Conservation (phyloP, 2,329 filamentous ascomycete genomes). For the Sporothrix brasiliensis region DNA sequence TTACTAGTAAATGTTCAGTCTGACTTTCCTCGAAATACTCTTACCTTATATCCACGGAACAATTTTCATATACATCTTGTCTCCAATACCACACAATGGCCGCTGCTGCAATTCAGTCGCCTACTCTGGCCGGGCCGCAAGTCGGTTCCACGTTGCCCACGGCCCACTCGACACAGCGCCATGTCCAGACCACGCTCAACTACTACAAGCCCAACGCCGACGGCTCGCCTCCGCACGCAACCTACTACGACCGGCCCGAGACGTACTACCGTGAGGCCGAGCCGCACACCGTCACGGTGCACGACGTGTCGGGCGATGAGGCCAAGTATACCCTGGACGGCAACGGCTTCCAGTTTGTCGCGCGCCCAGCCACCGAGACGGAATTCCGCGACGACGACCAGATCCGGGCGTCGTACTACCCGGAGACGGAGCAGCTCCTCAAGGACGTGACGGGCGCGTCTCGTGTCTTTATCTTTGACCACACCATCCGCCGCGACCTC, state of each 20-base stretch:
- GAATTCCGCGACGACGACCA: slow-evolving; percentile 56
- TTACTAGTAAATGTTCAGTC: too few relatives aligned
- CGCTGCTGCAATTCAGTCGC: neutral
- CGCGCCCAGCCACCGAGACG: slow-evolving; percentile 40
- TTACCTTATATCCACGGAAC: neutral
- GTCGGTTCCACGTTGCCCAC: neutral
- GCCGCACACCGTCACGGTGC: slow-evolving; percentile 51
- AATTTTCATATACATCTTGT: too few relatives aligned
- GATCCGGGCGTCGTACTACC: slow-evolving; percentile 69
- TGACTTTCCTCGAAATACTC: neutral
- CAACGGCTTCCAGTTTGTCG: slow-evolving; percentile 48
- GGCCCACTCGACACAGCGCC: neutral
- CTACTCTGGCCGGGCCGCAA: neutral
- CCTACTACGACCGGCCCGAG: slow-evolving; percentile 35
- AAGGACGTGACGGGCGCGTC: slow-evolving; percentile 62
- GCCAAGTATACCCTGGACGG: slow-evolving; percentile 47
- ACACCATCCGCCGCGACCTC: slow-evolving; percentile 54
- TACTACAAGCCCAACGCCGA: slow-evolving; percentile 40
- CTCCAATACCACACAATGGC: neutral
- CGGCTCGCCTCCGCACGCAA: slow-evolving; percentile 37
- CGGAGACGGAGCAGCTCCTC: slow-evolving; percentile 68
- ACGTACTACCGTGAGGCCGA: slow-evolving; percentile 41
- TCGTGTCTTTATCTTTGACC: slow-evolving; percentile 63
- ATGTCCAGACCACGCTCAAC: slow-evolving; percentile 40
- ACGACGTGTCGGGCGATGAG: slow-evolving; percentile 48